These are phyloP conservation scores for Penicillium macrosclerotiorum DNA, from an alignment of 495 filamentous ascomycete species.

Conservation along the genomic window DNA sequence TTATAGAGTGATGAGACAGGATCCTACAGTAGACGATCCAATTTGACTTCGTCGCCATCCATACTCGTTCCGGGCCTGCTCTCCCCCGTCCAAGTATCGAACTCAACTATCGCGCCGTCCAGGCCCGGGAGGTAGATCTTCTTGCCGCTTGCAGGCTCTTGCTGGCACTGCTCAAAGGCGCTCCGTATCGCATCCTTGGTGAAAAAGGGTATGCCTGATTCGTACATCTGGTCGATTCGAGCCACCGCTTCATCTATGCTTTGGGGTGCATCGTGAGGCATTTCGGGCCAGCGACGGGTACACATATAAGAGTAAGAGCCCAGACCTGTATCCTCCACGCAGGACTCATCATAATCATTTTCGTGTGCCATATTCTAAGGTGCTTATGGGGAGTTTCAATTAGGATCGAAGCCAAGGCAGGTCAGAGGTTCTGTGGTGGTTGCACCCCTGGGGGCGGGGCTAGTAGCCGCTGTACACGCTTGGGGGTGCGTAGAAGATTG, in stretches of 20 bases:
- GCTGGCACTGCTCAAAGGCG: slow-evolving; percentile 12
- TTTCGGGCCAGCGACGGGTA: neutral
- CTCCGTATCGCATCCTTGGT: slow-evolving; percentile 13
- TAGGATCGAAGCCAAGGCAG: too few relatives aligned
- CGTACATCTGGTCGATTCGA: slow-evolving; percentile 15
- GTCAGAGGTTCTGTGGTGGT: too few relatives aligned
- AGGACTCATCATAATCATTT: too few relatives aligned
- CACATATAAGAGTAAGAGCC: neutral
- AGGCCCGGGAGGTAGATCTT: slow-evolving; percentile 8
- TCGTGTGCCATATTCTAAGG: too few relatives aligned
- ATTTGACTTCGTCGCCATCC: neutral
- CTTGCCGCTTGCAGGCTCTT: neutral
- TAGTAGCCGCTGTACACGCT: too few relatives aligned
- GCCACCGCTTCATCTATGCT: slow-evolving; percentile 11
- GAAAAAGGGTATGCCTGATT: slow-evolving; percentile 15
- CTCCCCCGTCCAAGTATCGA: slow-evolving; percentile 3
- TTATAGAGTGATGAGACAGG: neutral
- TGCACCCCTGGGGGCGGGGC: too few relatives aligned
- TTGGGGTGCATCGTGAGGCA: slow-evolving; percentile 1
- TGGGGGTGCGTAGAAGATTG: too few relatives aligned
- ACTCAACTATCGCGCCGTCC: slow-evolving; percentile 11
- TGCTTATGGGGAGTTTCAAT: too few relatives aligned
- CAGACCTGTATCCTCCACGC: too few relatives aligned
- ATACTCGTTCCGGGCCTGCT: neutral
- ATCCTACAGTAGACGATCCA: slow-evolving; percentile 6